Evolutionary conservation across 1,139 yeast genomes (phyloP).

Genomic region (Pichia sp.): DNA sequence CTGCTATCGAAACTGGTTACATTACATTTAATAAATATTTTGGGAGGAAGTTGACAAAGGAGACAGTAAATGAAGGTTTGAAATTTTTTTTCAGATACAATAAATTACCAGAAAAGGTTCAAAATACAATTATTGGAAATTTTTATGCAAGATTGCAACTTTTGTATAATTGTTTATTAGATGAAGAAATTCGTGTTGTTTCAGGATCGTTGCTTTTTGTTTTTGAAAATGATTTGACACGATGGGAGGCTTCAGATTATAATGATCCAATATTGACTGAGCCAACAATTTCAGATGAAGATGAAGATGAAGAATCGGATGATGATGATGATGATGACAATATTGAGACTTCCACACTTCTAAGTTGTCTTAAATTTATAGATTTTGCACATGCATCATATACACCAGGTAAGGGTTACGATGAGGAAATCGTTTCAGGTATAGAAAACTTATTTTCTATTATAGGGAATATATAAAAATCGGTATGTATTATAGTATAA

Average conservation of each 20-base stretch:
- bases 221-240: conserved; percentile 57
- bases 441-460: conserved; percentile 48
- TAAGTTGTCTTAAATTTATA: conserved; percentile 59
- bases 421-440: conserved; percentile 64
- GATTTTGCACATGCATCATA: conserved; percentile 87
- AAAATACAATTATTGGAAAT: conserved; percentile 32
- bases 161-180: conserved; percentile 56
- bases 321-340: conserved; percentile 6
- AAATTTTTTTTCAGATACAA: conserved; percentile 43
- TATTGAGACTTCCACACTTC: conserved; percentile 22
- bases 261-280: conserved; percentile 36
- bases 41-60: conserved; percentile 54
- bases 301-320: conserved; percentile 28
- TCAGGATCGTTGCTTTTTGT: conserved; percentile 73
- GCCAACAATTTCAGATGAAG: conserved; percentile 24
- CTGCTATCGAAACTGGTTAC: conserved; percentile 32
- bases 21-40: conserved; percentile 55
- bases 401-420: conserved; percentile 61
- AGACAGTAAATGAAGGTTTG: conserved; percentile 45
- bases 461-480: conserved; percentile 14
- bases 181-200: conserved; percentile 57
- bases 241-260: conserved; percentile 38
- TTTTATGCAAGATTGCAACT: conserved; percentile 56
- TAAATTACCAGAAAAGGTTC: conserved; percentile 29
- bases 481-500: neutral